Evolutionary conservation across 169 alveolate genomes (phyloP).

Genomic region (Cryptosporidium tyzzeri): DNA sequence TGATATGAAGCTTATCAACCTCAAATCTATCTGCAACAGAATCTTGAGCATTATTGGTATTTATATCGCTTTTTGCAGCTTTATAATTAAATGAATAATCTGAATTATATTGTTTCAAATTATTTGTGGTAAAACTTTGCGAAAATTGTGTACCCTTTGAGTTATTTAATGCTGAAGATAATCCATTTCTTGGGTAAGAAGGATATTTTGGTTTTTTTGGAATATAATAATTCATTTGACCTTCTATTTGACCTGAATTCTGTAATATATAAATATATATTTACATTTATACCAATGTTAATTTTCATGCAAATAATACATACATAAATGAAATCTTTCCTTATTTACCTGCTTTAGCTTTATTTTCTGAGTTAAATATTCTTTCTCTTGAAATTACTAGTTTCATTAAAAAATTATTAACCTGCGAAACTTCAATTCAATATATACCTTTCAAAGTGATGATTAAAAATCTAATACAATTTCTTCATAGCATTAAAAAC

Average conservation of each 20-base stretch:
- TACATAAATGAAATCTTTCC: neutral
- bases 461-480: neutral
- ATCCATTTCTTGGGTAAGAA: neutral
- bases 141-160: neutral
- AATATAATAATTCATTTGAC: constrained; percentile 8
- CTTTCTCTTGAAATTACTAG: neutral
- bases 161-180: neutral
- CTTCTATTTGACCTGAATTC: neutral
- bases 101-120: neutral
- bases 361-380: neutral
- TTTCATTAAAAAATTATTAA: neutral
- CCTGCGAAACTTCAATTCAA: neutral
- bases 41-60: neutral
- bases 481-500: neutral
- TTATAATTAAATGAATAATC: neutral
- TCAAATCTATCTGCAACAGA: neutral
- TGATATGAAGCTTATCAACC: neutral
- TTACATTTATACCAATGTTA: neutral
- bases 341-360: constrained; percentile 9
- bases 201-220: constrained; percentile 23
- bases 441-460: constrained; percentile 8
- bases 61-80: neutral
- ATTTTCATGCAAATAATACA: neutral
- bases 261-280: neutral
- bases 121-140: neutral